Evolutionary conservation across 495 filamentous ascomycete species (phyloP).

Genomic region (Acidomyces sp.): DNA sequence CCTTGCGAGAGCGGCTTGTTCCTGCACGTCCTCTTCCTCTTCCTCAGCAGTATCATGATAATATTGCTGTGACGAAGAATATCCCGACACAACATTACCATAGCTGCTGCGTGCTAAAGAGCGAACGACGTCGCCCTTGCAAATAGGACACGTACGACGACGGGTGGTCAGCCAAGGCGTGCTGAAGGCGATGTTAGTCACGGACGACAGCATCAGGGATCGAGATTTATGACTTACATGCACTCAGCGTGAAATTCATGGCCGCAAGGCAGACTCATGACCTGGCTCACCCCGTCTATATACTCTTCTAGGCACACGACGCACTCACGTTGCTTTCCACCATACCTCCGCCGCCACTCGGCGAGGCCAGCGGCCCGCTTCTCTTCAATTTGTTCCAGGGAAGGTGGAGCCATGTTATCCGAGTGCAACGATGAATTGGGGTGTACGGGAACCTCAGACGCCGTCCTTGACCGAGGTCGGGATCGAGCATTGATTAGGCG

Average conservation of each 20-base stretch:
- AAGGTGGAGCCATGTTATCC: slow-evolving; percentile 21
- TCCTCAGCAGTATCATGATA: slow-evolving; percentile 7
- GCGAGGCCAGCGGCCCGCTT: slow-evolving; percentile 34
- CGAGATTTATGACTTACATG: slow-evolving; percentile 63
- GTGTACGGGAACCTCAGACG: slow-evolving; percentile 34
- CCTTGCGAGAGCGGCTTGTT: slow-evolving; percentile 14
- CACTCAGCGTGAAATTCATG: slow-evolving; percentile 97
- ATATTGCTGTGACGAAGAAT: slow-evolving; percentile 2
- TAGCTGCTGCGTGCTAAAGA: slow-evolving; percentile 27
- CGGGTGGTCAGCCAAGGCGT: slow-evolving; percentile 97
- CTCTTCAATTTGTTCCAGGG: slow-evolving; percentile 35
- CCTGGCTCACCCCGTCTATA: slow-evolving; percentile 79
- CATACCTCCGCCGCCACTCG: slow-evolving; percentile 68
- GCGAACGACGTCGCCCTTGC: slow-evolving; percentile 89
- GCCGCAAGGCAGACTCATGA: slow-evolving; percentile 97
- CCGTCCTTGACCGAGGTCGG: slow-evolving; percentile 53
- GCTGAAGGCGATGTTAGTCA: slow-evolving; percentile 34
- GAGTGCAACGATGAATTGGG: slow-evolving; percentile 10
- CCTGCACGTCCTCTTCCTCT: slow-evolving; percentile 10
- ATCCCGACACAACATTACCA: not conserved
- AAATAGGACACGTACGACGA: slow-evolving; percentile 90
- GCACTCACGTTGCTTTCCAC: slow-evolving; percentile 78
- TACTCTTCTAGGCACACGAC: slow-evolving; percentile 98
- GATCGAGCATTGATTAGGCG: slow-evolving; percentile 27
- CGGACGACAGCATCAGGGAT: not conserved